phyloP scores from a whole-genome alignment of 1,284 basidiomycete genomes.

The Cutaneotrichosporon sp. region DNA sequence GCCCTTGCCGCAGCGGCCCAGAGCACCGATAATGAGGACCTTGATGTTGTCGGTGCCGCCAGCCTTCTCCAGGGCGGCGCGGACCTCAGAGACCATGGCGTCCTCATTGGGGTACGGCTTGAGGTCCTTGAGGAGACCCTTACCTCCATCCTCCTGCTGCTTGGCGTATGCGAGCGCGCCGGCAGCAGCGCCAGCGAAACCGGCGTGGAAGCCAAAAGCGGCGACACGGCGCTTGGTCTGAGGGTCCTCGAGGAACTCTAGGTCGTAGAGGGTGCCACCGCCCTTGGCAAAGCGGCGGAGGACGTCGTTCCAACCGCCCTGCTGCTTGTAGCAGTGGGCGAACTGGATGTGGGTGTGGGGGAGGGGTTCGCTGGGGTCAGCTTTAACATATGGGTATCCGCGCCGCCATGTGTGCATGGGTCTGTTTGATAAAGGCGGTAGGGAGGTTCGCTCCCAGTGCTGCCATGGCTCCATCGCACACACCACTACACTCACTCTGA shows the following conservation, averaged over 20 bases:
- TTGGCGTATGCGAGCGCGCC: slow-evolving; percentile 79
- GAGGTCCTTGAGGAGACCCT: slow-evolving; percentile 59
- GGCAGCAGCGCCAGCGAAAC: slow-evolving; percentile 94
- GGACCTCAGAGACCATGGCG: slow-evolving; percentile 73
- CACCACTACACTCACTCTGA: slow-evolving; percentile 54
- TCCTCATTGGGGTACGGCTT: slow-evolving; percentile 74
- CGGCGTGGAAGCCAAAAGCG: slow-evolving; percentile 98
- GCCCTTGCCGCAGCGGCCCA: slow-evolving; percentile 93
- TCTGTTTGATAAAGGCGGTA: too few relatives aligned
- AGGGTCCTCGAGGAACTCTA: slow-evolving; percentile 91
- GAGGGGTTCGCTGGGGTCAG: slow-evolving; percentile 57
- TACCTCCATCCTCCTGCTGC: slow-evolving; percentile 58
- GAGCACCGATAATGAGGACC: slow-evolving; percentile 91
- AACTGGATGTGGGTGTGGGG: slow-evolving; percentile 97
- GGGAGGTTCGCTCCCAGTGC: too few relatives aligned
- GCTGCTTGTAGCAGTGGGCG: slow-evolving; percentile 96
- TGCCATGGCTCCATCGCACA: background rate
- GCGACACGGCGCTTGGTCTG: slow-evolving; percentile 78
- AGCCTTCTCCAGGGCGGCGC: slow-evolving; percentile 57
- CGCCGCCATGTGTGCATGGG: too few relatives aligned
- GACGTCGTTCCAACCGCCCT: slow-evolving; percentile 87
- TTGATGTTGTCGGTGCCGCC: slow-evolving; percentile 68
- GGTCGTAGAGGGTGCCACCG: slow-evolving; percentile 84
- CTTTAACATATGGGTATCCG: too few relatives aligned
- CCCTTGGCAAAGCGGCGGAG: slow-evolving; percentile 84